A percentile compares a stretch with the other conserved stretches of the same genome.
Evolutionary conservation across 495 filamentous ascomycete genomes (phyloP).

Genomic region (Penicillium taxi): DNA sequence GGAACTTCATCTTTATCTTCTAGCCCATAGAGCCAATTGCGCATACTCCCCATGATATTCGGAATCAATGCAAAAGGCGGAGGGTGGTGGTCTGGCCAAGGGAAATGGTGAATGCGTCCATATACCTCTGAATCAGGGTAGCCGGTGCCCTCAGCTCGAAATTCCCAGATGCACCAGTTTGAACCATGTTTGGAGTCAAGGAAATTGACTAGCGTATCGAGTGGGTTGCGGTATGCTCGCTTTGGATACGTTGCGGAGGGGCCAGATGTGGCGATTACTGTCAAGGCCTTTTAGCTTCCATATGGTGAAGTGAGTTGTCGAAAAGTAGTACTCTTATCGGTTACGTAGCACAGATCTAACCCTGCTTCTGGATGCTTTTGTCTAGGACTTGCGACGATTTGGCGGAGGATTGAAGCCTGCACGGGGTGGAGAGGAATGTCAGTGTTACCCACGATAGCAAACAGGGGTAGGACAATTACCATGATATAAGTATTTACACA

Average conservation of each 20-base stretch:
- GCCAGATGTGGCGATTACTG: slow-evolving; percentile 71
- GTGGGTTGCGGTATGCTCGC: slow-evolving; percentile 85
- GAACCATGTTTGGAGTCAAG: slow-evolving; percentile 75
- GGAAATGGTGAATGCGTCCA: slow-evolving; percentile 75
- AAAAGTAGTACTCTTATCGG: slow-evolving; percentile 51
- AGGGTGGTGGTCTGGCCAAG: slow-evolving; percentile 95
- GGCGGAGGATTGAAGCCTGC: slow-evolving; percentile 59
- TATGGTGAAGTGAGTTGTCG: background rate
- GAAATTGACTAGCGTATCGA: slow-evolving; percentile 73
- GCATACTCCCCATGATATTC: slow-evolving; percentile 82
- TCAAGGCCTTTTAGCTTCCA: no score
- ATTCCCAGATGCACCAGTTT: slow-evolving; percentile 94
- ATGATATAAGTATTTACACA: no score
- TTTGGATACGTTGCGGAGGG: slow-evolving; percentile 82
- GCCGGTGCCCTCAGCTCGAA: slow-evolving; percentile 90
- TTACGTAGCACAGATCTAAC: slow-evolving; percentile 93
- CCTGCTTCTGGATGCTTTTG: slow-evolving; percentile 75
- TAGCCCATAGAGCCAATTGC: slow-evolving; percentile 67
- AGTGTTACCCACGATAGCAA: background rate
- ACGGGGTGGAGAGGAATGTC: slow-evolving; percentile 3
- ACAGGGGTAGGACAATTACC: no score
- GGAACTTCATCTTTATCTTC: slow-evolving; percentile 17
- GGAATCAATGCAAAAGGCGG: slow-evolving; percentile 86
- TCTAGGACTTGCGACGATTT: slow-evolving; percentile 74
- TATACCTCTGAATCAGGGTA: slow-evolving; percentile 89